Evolutionary conservation across 352 stramenopile genomes (phyloP).

Genomic region (Phytophthora quininea): DNA sequence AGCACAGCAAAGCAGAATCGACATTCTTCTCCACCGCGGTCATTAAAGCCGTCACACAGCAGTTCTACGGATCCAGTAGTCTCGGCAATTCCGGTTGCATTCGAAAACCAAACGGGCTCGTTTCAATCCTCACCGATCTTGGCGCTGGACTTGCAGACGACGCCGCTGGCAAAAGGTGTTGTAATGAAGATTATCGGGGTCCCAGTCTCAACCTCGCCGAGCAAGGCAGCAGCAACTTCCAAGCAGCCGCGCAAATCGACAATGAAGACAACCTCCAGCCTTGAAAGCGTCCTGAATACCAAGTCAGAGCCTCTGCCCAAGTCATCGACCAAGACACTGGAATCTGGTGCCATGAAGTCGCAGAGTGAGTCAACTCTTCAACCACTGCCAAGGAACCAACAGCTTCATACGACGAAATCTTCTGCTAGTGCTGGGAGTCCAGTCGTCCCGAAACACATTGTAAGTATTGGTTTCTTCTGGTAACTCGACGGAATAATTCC

Average conservation of each 20-base stretch:
- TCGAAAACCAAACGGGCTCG: slow-evolving; percentile 43
- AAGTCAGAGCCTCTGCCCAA: slow-evolving; percentile 9
- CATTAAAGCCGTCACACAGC: background rate
- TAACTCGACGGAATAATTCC: too few species aligned
- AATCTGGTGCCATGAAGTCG: background rate
- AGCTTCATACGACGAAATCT: too few species aligned
- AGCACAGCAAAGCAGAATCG: background rate
- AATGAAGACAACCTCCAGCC: slow-evolving; percentile 1
- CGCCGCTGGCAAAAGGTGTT: slow-evolving; percentile 54
- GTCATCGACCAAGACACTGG: slow-evolving; percentile 1
- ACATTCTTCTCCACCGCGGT: background rate
- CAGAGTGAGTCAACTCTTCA: slow-evolving; percentile 20
- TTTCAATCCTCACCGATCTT: slow-evolving; percentile 52
- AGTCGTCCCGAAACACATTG: slow-evolving; percentile 31
- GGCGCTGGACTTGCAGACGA: slow-evolving; percentile 47
- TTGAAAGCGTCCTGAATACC: slow-evolving; percentile 17
- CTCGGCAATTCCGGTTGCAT: slow-evolving; percentile 12
- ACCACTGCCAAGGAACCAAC: background rate
- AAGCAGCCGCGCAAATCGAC: slow-evolving; percentile 5
- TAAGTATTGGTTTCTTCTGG: slow-evolving; percentile 19
- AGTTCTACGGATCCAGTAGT: background rate
- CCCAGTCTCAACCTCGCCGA: background rate
- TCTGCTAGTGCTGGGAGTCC: slow-evolving; percentile 11
- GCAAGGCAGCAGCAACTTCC: background rate
- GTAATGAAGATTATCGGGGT: slow-evolving; percentile 25